Evolutionary conservation across 345 rosid genomes (phyloP), one percentile per base, ranked within the genome.

Genomic region (Syzygium grande): DNA sequence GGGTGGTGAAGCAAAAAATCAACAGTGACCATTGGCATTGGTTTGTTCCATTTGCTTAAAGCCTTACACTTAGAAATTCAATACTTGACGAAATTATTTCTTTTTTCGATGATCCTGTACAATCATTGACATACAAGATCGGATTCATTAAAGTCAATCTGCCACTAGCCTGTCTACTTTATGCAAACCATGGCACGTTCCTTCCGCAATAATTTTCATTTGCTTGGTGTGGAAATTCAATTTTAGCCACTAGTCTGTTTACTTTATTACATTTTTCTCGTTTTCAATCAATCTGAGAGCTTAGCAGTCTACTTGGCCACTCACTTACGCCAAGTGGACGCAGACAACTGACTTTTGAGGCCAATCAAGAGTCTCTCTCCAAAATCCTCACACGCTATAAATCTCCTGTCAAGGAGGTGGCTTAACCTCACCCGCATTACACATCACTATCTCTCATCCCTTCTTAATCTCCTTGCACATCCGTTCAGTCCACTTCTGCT

Each of bases 401-500:
- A 34, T 73, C 49, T 34, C 7, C 34, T 17, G 0, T 7, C 23
- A 68, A 2, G 34, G 79, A 34, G 23, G 23, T 34, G 43, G 41
- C 41, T 29, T 7, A 29, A 63, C 77, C 38, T 29, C 3, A 29
- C 3, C 38, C 6, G 9, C 7, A 29, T 15, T 0, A 14, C 21
- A 3, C 10, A 29, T 63, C 78, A 3, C 78, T n/a, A 15, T 7
- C 49, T 73, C 80, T 9, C 25, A 4, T 34, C 79, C 79, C 4
- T 68, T 9, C 13, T 68, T 68, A 9, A 9, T 68, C 79, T 30
- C 79, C 1, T 43, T 9, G 0, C 12, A 3, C 12, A 0, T 34
- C 23, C 0, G 0, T 68, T 34, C 7, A 0, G 1, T 16, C 12
- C 46, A 0, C 25, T 0, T 68, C 0, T 17, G 23, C 13, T 68